Evolutionary conservation across 129 eudicot genomes (phyloP).

Genomic region (Calendula officinalis): DNA sequence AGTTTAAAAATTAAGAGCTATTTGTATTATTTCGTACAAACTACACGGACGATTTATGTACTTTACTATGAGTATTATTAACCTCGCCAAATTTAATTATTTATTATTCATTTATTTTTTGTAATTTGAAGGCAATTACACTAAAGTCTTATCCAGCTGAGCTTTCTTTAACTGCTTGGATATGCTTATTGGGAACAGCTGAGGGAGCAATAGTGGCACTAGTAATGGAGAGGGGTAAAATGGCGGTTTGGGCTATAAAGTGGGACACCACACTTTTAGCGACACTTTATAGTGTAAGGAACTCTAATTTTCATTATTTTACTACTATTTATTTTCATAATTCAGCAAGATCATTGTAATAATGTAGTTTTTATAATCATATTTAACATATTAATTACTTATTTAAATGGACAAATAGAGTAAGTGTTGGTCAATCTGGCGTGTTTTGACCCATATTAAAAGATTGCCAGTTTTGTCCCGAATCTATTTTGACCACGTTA

Average conservation of each 20-base stretch:
- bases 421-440: too few species aligned
- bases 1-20: too few species aligned
- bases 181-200: conserved; percentile 74
- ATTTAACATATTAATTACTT: too few species aligned
- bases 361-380: too few species aligned
- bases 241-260: conserved; percentile 66
- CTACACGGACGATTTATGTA: too few species aligned
- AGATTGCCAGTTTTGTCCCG: too few species aligned
- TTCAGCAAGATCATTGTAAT: too few species aligned
- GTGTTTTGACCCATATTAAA: too few species aligned
- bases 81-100: not conserved
- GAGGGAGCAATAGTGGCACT: conserved; percentile 71
- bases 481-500: too few species aligned
- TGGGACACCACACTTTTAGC: conserved; percentile 72
- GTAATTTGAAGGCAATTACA: conserved; percentile 61
- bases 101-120: not conserved
- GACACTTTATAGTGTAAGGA: conserved; percentile 73
- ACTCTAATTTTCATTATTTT: not conserved
- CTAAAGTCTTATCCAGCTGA: conserved; percentile 80
- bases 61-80: not conserved
- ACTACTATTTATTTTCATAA: too few species aligned
- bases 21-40: too few species aligned
- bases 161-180: conserved; percentile 89
- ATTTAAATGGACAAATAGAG: too few species aligned
- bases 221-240: conserved; percentile 69